Evolutionary conservation across 352 stramenopile species (phyloP), one percentile per base, ranked within the genome.

Genomic region (Phytophthora pini): DNA sequence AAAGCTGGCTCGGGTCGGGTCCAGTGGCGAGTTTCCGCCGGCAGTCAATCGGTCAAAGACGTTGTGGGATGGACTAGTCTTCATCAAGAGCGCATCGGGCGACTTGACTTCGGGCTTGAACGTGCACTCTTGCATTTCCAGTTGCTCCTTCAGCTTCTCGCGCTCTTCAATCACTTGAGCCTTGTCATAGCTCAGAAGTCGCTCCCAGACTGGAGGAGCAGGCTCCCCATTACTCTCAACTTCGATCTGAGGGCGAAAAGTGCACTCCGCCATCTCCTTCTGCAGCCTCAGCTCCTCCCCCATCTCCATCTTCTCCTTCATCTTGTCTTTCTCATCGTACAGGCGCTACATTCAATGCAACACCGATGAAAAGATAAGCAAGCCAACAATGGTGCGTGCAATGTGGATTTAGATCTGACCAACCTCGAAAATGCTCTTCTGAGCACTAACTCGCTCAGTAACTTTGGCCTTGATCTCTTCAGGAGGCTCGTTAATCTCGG

Each of bases 361-460:
- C 17, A 54, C 22, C 0, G 22, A 68, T 4, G 26, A 55, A 59
- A 49, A 47, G 22, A 61, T 70, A 48, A 68, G 40, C 39, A 61
- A 61, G 22, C 48, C 59, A 43, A 70, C 32, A 58, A 61, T 52
- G 41, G 15, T 51, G 9, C 7, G 15, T 54, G 40, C 22, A 52
- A 68, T n/a, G 54, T 62, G 53, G 44, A 62, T 64, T 55, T 70
- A 63, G 50, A 56, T 55, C 46, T 62, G 31, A 68, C 71, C 63
- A 80, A 93, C 87, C 76, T 93, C 80, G 61, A 93, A 95, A 62
- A 95, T 92, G 51, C 52, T 92, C 69, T 88, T 89, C 45, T 72
- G 68, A 27, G 83, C 70, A 61, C 72, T 89, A 76, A 61, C 77
- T 57, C 82, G 71, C 43, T 79, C 84, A 70, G 74, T 84, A 51